Conservation (phyloP, 2,329 filamentous ascomycete species). For the Aureobasidium melanogenum region DNA sequence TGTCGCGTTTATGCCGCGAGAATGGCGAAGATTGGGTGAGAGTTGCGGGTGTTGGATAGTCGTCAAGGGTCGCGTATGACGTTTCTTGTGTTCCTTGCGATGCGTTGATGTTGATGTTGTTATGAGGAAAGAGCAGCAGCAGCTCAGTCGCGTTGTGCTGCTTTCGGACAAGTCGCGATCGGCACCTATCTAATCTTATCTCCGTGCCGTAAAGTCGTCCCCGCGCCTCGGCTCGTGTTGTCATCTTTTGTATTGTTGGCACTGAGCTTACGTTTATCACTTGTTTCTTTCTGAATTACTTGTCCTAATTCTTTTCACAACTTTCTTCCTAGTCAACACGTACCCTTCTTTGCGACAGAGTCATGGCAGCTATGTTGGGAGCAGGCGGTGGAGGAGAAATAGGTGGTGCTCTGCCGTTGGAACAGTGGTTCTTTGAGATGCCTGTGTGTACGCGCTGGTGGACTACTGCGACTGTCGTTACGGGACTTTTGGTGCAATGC, state of each 20-base stretch:
- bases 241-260: not conserved
- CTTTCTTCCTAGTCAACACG: not conserved
- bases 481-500: conserved; percentile 85
- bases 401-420: conserved; percentile 63
- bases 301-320: not conserved
- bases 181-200: conserved; percentile 4
- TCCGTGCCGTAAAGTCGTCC: too few relatives aligned
- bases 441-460: conserved; percentile 92
- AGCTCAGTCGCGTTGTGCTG: not conserved
- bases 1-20: too few relatives aligned
- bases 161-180: not conserved
- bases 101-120: not conserved
- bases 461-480: conserved; percentile 86
- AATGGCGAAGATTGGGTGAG: too few relatives aligned
- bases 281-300: not conserved
- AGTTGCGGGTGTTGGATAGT: too few relatives aligned
- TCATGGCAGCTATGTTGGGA: conserved; percentile 39
- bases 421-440: conserved; percentile 99
- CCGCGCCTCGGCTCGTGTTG: not conserved
- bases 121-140: not conserved
- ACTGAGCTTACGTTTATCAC: conserved; percentile 1
- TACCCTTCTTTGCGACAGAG: not conserved
- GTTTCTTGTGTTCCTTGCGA: not conserved
- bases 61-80: not conserved
- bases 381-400: conserved; percentile 29